A percentile compares a stretch with the other conserved stretches of the same genome.
These are phyloP conservation scores for Boletus reticuloceps DNA, from an alignment of 768 basidiomycete species.

Conservation along the genomic window DNA sequence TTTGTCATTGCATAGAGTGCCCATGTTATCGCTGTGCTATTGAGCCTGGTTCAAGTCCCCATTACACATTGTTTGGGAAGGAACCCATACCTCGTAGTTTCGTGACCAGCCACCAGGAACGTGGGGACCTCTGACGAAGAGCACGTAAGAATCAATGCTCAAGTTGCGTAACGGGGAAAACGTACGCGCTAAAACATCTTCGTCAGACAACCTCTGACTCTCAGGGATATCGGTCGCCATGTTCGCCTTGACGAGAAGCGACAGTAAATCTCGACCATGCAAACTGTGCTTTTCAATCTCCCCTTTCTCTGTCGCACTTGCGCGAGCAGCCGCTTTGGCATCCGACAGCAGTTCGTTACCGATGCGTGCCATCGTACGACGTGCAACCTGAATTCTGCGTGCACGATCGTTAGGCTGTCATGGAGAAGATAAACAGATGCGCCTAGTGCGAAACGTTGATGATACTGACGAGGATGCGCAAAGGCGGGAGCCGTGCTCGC, in stretches of 20 bases:
- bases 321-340: slow-evolving; percentile 42
- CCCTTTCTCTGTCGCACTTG: slow-evolving; percentile 22
- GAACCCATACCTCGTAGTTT: slow-evolving; percentile 46
- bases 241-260: slow-evolving; percentile 60
- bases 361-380: slow-evolving; percentile 46
- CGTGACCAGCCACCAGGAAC: slow-evolving; percentile 58
- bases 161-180: neutral
- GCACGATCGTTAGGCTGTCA: slow-evolving; percentile 22
- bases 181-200: slow-evolving; percentile 58
- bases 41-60: neutral
- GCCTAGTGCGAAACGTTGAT: neutral
- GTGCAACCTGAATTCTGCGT: slow-evolving; percentile 26
- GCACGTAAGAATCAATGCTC: neutral
- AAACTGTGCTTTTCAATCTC: slow-evolving; percentile 36
- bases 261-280: slow-evolving; percentile 53
- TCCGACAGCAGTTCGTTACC: slow-evolving; percentile 46
- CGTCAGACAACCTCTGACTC: slow-evolving; percentile 55
- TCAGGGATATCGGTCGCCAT: slow-evolving; percentile 57
- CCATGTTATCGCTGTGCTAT: slow-evolving; percentile 49
- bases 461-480: slow-evolving; percentile 41
- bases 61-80: neutral
- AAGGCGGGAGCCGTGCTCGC: slow-evolving; percentile 34
- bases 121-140: slow-evolving; percentile 51
- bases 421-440: neutral
- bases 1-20: slow-evolving; percentile 54